Conservation (phyloP, 1,284 basidiomycete species). For the Spongispora temasekensis region DNA sequence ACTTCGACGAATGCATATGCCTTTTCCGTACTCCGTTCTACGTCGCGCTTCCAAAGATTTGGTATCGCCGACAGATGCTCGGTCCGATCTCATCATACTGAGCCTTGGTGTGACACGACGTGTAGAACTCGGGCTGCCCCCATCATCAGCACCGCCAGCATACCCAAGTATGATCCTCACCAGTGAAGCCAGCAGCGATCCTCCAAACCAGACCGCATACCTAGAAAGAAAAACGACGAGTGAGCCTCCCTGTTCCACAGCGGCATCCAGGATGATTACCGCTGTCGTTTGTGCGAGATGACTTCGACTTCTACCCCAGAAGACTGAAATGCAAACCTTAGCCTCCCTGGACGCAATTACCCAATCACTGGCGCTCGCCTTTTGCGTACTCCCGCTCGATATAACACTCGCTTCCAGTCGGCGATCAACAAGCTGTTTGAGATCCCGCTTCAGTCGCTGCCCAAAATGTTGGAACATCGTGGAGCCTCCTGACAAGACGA, state of each 20-base stretch:
- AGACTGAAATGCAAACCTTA: conserved; percentile 54
- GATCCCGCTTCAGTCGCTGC: conserved; percentile 90
- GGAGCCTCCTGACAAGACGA: conserved; percentile 92
- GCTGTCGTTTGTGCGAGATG: conserved; percentile 97
- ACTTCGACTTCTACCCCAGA: conserved; percentile 96
- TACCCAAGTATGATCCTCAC: conserved; percentile 43
- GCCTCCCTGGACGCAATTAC: conserved; percentile 1
- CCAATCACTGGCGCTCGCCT: conserved; percentile 48
- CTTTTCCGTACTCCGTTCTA: conserved; percentile 36
- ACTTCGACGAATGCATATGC: neutral
- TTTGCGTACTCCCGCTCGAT: conserved; percentile 76
- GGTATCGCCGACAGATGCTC: conserved; percentile 92
- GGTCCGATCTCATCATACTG: conserved; percentile 98
- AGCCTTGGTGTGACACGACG: conserved; percentile 95
- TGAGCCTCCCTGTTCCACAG: conserved; percentile 2
- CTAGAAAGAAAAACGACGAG: conserved; percentile 37
- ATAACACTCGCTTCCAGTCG: conserved; percentile 80
- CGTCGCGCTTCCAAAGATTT: conserved; percentile 90
- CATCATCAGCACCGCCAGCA: conserved; percentile 2
- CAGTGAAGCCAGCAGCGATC: conserved; percentile 89
- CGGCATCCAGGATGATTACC: conserved; percentile 45
- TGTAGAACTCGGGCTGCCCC: conserved; percentile 92
- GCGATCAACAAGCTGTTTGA: conserved; percentile 93
- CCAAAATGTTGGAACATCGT: conserved; percentile 99
- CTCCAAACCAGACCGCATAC: conserved; percentile 99